These are phyloP conservation scores for Musa troglodytarum DNA, from an alignment of 176 grass and related monocot genomes.

Conservation along the genomic window DNA sequence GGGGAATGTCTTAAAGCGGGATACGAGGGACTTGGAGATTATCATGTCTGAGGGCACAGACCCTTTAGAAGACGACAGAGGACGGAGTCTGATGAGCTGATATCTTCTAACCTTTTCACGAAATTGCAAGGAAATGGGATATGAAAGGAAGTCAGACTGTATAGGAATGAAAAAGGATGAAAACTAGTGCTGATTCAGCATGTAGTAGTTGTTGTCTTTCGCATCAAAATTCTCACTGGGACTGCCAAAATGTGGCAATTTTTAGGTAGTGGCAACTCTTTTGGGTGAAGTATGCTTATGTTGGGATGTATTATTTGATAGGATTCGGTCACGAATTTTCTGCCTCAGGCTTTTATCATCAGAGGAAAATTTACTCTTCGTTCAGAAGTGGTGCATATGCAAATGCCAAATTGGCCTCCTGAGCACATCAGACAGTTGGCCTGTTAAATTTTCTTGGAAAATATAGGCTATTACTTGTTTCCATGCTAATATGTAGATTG, in stretches of 20 bases:
- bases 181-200: not conserved
- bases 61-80: constrained; percentile 30
- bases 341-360: too few species aligned
- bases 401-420: too few species aligned
- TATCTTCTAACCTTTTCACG: not conserved
- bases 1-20: constrained; percentile 85
- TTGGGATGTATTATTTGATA: too few species aligned
- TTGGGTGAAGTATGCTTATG: too few species aligned
- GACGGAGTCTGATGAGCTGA: constrained; percentile 11
- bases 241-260: not conserved
- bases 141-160: not conserved
- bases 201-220: not conserved
- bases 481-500: too few species aligned
- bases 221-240: not conserved
- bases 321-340: too few species aligned
- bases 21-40: constrained; percentile 77
- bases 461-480: too few species aligned
- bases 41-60: constrained; percentile 53
- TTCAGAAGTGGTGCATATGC: too few species aligned
- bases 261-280: too few species aligned
- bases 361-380: too few species aligned
- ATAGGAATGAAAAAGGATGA: not conserved
- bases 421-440: too few species aligned
- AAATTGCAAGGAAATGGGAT: not conserved
- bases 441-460: too few species aligned